phyloP scores from a whole-genome alignment of 495 filamentous ascomycete genomes.

The Penicillium turbatum region DNA sequence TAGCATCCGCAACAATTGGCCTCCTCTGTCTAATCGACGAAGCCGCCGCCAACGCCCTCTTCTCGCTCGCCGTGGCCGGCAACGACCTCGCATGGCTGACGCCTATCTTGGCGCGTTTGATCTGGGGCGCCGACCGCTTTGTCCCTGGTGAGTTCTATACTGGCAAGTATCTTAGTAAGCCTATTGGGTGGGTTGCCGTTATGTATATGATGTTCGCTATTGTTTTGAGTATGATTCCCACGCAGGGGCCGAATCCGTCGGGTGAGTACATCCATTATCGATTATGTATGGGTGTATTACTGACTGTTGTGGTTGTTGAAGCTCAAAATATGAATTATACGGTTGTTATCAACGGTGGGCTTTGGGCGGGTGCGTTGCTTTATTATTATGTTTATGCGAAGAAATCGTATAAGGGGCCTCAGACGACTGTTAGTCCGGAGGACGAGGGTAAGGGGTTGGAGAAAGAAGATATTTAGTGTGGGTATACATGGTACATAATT shows the following conservation, averaged over 20 bases:
- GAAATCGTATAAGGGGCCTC: constrained; percentile 70
- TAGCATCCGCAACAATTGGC: constrained; percentile 51
- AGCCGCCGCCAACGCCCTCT: constrained; percentile 56
- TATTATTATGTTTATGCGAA: constrained; percentile 63
- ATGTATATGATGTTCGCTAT: constrained; percentile 51
- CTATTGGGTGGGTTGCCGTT: constrained; percentile 51
- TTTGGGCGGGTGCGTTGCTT: constrained; percentile 56
- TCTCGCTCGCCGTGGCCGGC: constrained; percentile 58
- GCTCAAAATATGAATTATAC: constrained; percentile 61
- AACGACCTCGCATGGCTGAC: constrained; percentile 61
- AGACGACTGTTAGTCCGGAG: constrained; percentile 52
- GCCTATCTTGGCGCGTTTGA: constrained; percentile 57
- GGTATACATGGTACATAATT: too few species aligned
- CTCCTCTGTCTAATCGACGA: constrained; percentile 55
- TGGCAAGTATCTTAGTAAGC: constrained; percentile 44
- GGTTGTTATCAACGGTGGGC: constrained; percentile 56
- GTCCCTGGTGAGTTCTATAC: constrained; percentile 62
- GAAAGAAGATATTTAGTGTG: not conserved
- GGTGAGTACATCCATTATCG: constrained; percentile 14
- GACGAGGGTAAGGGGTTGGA: constrained; percentile 18
- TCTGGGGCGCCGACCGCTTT: constrained; percentile 61
- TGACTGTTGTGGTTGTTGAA: constrained; percentile 19
- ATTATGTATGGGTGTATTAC: not conserved
- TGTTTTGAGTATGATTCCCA: constrained; percentile 51
- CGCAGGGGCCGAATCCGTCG: constrained; percentile 46